Base-by-base conservation (phyloP, 805 yeast genomes). In the baker's yeast (Saccharomyces cerevisiae) region DNA sequence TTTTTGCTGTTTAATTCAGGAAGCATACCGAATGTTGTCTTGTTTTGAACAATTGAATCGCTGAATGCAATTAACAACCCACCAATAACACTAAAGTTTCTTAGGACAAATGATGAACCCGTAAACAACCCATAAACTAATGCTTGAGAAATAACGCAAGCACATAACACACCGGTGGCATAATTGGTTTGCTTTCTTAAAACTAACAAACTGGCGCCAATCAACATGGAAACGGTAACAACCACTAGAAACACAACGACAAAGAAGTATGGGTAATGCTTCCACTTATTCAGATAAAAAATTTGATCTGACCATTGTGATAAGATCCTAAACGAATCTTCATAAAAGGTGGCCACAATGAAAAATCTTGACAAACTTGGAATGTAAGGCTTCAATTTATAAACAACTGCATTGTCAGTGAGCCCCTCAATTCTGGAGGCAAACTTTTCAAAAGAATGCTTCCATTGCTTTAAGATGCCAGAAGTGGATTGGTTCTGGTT, bases 301-400 rank as follows among this genome's bases (percentile, higher is more conserved):
- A 89, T 88, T 72, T 92, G 99, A 65, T 89, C 96, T 32, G 79
- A 71, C 97, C 97, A 92, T 73, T 91, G 97, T 4, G 90, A 74
- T 51, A 83, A 62, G 63, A 92, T 88, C 70, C 99, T 81, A 55
- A 85, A 68, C 3, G 96, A 82, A 67, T 92, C 99, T 73, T 92
- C 99, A 61, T 83, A 81, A 68, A 91, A 92, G 0, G 99, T 92
- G 51, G 96, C 96, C 55, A 92, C 96, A 58, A 92, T 91, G 60
- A 92, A 80, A 57, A 88, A 82, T 55, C 98, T 79, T 41, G 97
- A 97, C 62, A 94, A 80, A 26, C 84, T 82, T 9, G 98, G 97
- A 50, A 91, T 85, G 64, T 82, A 85, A 0, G 94, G 94, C 68
- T 79, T 85, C 49, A 84, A 66, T 51, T 58, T 61, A 28, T 52